These are phyloP conservation scores for Coffea canephora DNA, from an alignment of 257 asterid species.

Conservation along the genomic window DNA sequence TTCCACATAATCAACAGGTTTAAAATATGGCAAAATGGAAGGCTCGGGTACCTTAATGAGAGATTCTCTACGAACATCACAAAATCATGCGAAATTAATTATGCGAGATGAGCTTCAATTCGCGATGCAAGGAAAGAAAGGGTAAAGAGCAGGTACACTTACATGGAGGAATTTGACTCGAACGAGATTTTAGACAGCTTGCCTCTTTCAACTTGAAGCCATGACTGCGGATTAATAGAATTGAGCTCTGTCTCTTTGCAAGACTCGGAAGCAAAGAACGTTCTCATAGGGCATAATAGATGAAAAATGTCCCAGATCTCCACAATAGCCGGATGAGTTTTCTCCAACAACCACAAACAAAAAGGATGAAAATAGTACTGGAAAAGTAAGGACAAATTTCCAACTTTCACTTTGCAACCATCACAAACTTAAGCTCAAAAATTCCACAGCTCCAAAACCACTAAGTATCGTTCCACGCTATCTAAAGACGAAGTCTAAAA, in stretches of 20 bases:
- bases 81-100: slow-evolving; percentile 16
- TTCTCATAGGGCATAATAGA: slow-evolving; percentile 94
- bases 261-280: slow-evolving; percentile 77
- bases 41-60: slow-evolving; percentile 93
- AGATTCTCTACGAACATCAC: slow-evolving; percentile 71
- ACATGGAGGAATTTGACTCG: slow-evolving; percentile 77
- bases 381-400: slow-evolving; percentile 11
- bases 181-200: slow-evolving; percentile 66
- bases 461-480: slow-evolving; percentile 16
- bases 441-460: slow-evolving; percentile 16
- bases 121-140: slow-evolving; percentile 1
- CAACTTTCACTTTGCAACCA: slow-evolving; percentile 20
- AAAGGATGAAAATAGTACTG: neutral
- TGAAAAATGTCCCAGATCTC: slow-evolving; percentile 84
- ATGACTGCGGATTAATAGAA: slow-evolving; percentile 84
- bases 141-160: slow-evolving; percentile 24
- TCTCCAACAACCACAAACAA: slow-evolving; percentile 15
- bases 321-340: slow-evolving; percentile 57
- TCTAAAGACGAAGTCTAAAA: neutral
- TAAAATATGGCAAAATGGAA: slow-evolving; percentile 70
- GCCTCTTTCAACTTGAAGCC: slow-evolving; percentile 99
- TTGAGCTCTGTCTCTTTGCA: slow-evolving; percentile 73
- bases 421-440: slow-evolving; percentile 19
- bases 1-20: slow-evolving; percentile 90
- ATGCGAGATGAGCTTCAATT: slow-evolving; percentile 10